phyloP scores from a whole-genome alignment of 345 rosid species.

The Reutealis trisperma region DNA sequence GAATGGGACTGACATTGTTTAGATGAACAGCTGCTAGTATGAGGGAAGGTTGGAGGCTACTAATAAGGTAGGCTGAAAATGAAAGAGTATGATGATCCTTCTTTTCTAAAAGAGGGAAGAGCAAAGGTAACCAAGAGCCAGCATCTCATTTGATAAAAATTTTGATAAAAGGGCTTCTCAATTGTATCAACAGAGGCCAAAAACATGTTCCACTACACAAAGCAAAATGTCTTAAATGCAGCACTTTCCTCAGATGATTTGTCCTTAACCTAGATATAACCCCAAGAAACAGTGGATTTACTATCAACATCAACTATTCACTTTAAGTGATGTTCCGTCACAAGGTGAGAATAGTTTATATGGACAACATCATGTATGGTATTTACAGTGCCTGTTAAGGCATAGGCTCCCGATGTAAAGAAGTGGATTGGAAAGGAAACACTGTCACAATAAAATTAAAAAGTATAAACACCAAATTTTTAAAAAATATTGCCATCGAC shows the following conservation, averaged over 20 bases:
- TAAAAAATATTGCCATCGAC: slow-evolving; percentile 10
- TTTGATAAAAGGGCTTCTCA: neutral
- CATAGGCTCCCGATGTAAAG: neutral
- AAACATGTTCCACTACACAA: neutral
- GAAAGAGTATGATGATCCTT: too few relatives aligned
- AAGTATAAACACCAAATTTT: neutral
- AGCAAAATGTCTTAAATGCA: neutral
- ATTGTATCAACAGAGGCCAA: neutral
- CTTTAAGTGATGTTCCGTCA: neutral
- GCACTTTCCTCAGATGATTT: neutral
- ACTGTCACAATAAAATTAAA: neutral
- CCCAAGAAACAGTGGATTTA: neutral
- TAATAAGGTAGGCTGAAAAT: slow-evolving; percentile 1
- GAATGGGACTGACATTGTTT: neutral
- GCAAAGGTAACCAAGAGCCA: neutral
- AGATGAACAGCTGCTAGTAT: neutral
- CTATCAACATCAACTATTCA: neutral
- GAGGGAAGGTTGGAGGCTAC: neutral
- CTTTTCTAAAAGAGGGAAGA: neutral
- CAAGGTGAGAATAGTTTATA: neutral
- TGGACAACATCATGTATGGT: neutral
- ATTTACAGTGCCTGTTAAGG: neutral
- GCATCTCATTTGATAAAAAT: neutral
- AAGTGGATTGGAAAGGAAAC: neutral
- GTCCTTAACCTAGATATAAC: neutral